These are phyloP conservation scores for Leishmania gerbilli DNA, from an alignment of 208 protist genomes.

Conservation along the genomic window DNA sequence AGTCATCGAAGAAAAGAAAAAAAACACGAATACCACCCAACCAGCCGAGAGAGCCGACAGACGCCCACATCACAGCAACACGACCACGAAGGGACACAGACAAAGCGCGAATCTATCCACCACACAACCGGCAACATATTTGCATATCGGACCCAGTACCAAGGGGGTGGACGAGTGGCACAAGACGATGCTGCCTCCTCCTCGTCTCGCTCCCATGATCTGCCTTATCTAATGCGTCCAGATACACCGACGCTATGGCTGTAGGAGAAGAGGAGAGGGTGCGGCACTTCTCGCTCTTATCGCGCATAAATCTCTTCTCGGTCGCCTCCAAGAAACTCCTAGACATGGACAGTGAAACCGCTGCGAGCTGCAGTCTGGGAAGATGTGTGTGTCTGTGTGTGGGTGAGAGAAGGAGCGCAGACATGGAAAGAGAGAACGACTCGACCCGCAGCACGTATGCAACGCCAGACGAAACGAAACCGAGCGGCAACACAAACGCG, in stretches of 20 bases:
- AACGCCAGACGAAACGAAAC: not conserved
- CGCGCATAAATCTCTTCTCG: not conserved
- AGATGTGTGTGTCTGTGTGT: no score
- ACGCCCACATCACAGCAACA: not conserved
- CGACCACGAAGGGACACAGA: not conserved
- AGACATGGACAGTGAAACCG: not conserved
- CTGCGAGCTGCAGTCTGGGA: not conserved
- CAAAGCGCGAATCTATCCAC: not conserved
- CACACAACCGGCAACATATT: not conserved
- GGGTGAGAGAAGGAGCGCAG: not conserved
- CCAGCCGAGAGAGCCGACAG: not conserved
- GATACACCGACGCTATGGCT: not conserved
- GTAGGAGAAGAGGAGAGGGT: not conserved
- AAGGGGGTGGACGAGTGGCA: not conserved
- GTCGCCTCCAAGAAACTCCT: not conserved
- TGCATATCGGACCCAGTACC: not conserved
- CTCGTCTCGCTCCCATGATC: not conserved
- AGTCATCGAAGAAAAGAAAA: not conserved
- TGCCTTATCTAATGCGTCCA: not conserved
- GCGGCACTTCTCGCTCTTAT: no score
- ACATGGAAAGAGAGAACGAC: not conserved
- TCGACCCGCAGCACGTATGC: not conserved
- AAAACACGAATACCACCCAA: no score
- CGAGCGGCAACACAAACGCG: not conserved
- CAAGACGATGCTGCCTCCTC: not conserved